phyloP scores from a whole-genome alignment of 805 yeast genomes.

The Candida xyloterini region DNA sequence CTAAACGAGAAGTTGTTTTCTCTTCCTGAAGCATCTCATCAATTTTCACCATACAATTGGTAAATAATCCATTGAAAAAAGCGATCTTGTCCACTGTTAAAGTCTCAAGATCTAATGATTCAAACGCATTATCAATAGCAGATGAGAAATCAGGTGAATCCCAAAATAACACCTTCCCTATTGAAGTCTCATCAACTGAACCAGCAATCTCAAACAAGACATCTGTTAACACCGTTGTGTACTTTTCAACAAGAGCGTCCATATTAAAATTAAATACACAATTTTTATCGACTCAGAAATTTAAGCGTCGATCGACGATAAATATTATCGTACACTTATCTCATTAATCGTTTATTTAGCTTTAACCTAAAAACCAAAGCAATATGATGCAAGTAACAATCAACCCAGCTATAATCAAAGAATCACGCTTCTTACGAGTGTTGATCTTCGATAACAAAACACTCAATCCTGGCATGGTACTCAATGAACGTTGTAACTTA shows the following conservation, averaged over 20 bases:
- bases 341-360: not conserved
- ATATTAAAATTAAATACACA: not conserved
- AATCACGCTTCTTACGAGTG: conserved; percentile 84
- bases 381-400: conserved; percentile 71
- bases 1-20: conserved; percentile 1
- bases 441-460: conserved; percentile 74
- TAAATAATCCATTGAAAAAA: conserved; percentile 17
- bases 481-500: conserved; percentile 57
- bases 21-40: conserved; percentile 2
- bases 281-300: no score
- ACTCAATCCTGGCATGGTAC: conserved; percentile 79
- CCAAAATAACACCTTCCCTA: not conserved
- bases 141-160: not conserved
- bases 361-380: conserved; percentile 38
- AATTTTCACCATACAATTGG: conserved; percentile 5
- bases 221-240: conserved; percentile 3
- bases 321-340: not conserved
- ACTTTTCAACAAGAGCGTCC: conserved; percentile 9
- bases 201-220: not conserved
- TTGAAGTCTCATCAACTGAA: not conserved
- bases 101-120: conserved; percentile 4
- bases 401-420: conserved; percentile 73
- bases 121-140: conserved; percentile 1
- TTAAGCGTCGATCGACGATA: conserved; percentile 8
- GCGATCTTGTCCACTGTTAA: conserved; percentile 10